Evolutionary conservation across 768 basidiomycete genomes (phyloP).

Genomic region (Tylopilus vinaceipallidus): DNA sequence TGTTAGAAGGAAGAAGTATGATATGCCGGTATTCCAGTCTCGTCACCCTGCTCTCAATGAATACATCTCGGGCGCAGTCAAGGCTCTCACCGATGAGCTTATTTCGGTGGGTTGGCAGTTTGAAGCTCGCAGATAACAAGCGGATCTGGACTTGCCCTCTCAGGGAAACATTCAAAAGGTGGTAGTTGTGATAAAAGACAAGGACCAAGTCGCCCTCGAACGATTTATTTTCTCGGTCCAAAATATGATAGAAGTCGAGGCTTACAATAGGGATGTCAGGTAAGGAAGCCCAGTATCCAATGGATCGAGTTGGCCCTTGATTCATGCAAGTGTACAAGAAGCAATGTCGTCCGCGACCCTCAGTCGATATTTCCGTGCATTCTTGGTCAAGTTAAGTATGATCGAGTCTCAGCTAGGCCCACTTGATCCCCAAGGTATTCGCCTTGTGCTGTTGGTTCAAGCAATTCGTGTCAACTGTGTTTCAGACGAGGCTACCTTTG

Average conservation of each 20-base stretch:
- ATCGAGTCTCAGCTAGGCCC: constrained; percentile 69
- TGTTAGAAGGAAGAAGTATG: constrained; percentile 83
- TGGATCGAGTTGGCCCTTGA: constrained; percentile 1
- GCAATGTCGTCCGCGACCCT: constrained; percentile 66
- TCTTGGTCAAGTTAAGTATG: constrained; percentile 78
- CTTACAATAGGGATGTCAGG: constrained; percentile 70
- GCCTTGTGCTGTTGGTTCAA: neutral
- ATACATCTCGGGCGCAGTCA: constrained; percentile 86
- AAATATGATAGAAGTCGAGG: constrained; percentile 71
- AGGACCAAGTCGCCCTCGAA: constrained; percentile 79
- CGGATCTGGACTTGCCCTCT: neutral
- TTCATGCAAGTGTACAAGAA: constrained; percentile 56
- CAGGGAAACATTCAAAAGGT: constrained; percentile 82
- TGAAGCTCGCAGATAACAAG: neutral
- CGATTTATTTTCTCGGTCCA: constrained; percentile 87
- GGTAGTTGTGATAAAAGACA: constrained; percentile 81
- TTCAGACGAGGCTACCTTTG: constrained; percentile 73
- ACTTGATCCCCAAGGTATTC: constrained; percentile 51
- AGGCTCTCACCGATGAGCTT: constrained; percentile 79
- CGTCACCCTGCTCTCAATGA: constrained; percentile 87
- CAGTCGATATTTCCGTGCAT: constrained; percentile 77
- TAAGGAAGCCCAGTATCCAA: constrained; percentile 24
- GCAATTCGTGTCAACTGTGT: neutral
- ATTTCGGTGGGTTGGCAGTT: constrained; percentile 43
- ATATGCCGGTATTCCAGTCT: constrained; percentile 88